Base-by-base conservation (phyloP, 148 eudicot species). In the Heliamphora exappendiculata region DNA sequence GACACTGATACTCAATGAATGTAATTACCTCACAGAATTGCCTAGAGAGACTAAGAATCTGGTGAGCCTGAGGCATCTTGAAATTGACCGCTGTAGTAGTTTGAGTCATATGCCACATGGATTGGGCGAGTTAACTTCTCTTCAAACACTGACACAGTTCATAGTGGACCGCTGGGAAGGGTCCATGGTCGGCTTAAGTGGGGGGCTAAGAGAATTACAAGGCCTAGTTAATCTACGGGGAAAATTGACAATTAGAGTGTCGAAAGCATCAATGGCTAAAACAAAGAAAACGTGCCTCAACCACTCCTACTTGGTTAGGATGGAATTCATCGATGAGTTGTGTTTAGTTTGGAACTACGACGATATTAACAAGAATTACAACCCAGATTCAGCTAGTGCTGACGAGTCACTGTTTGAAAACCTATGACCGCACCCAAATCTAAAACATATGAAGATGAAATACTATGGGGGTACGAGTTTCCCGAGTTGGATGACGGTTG, bases 61-160 rank as follows among this genome's bases (percentile, higher is more conserved):
- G 36, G 55, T 76, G 2, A 76, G 70, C 39, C 82, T 83, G 3
- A 67, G 77, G 29, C 62, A 57, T 24, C 62, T 57, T 57, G 59
- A 54, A 5, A n/a, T 54, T 54, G 59, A n/a, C 0, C 7, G 9
- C 12, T 54, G 22, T 3, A 3, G 5, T 54, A 3, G 4, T 1
- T 54, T 54, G 59, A n/a, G 26, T 19, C 26, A 54, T 54, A 54
- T 54, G 59, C 59, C 59, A 19, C 26, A 26, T 54, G 59, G 59
- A n/a, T 4, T 54, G 22, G 59, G 59, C 24, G 24, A 54, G 8
- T 54, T 54, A 9, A 54, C 59, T 54, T 54, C 24, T 54, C 59
- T 54, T 19, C 59, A 54, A 0, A n/a, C 59, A n/a, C 3, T 54
- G 8, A 19, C 24, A 19, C 59, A 26, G 4, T 54, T 54, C 26